phyloP scores from a whole-genome alignment of 139 green algal genomes.

The Tetratostichococcus sp. region DNA sequence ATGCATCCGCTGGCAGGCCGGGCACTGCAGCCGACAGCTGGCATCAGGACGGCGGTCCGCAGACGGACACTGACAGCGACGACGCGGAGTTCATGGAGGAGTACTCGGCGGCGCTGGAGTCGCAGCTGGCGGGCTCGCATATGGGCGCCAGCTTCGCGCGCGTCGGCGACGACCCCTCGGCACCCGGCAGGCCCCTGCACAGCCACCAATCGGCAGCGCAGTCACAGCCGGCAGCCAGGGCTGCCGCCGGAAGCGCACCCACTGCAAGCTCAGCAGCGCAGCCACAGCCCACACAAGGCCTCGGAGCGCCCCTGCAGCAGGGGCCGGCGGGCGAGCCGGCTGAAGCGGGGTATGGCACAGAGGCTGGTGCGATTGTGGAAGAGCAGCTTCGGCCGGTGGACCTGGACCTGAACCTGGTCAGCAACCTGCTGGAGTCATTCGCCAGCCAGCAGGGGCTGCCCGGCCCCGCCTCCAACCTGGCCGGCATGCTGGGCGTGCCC shows the following conservation, averaged over 20 bases:
- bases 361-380: background rate
- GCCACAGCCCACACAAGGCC: too few relatives aligned
- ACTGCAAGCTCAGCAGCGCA: too few relatives aligned
- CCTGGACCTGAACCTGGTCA: slow-evolving; percentile 72
- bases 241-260: too few relatives aligned
- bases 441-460: slow-evolving; percentile 62
- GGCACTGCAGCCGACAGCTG: background rate
- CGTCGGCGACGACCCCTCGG: background rate
- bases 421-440: slow-evolving; percentile 68
- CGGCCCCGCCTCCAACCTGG: slow-evolving; percentile 69
- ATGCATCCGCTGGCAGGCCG: too few relatives aligned
- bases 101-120: slow-evolving; percentile 42
- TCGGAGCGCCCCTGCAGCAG: background rate
- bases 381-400: slow-evolving; percentile 46
- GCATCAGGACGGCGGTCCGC: slow-evolving; percentile 21
- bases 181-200: too few relatives aligned
- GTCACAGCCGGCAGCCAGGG: too few relatives aligned
- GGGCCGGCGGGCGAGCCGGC: background rate
- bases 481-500: slow-evolving; percentile 59
- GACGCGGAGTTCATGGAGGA: slow-evolving; percentile 49
- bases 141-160: slow-evolving; percentile 18
- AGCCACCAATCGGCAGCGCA: too few relatives aligned
- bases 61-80: slow-evolving; percentile 49
- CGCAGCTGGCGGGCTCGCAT: slow-evolving; percentile 41
- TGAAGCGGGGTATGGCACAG: background rate